Evolutionary conservation across 177 flowering plant genomes (phyloP).

Genomic region (Vitis hybrid): DNA sequence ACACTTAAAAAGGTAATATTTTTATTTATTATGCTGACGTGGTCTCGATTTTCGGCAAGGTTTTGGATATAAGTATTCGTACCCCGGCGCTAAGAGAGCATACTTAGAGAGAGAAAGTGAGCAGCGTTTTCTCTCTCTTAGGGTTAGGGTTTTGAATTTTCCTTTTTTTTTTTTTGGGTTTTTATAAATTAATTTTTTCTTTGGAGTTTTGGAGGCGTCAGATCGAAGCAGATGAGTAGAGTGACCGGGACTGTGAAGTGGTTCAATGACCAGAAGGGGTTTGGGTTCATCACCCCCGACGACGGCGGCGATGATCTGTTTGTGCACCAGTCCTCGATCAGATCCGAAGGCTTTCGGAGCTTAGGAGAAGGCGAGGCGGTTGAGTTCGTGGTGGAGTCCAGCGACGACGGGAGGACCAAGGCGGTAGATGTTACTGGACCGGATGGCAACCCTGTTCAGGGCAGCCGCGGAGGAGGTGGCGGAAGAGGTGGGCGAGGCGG

Average conservation of each 20-base stretch:
- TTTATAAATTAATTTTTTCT: background rate
- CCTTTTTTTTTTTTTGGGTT: background rate
- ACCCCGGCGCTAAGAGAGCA: background rate
- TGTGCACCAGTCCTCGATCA: constrained; percentile 85
- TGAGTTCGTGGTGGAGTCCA: constrained; percentile 52
- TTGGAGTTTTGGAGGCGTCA: background rate
- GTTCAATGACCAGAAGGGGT: constrained; percentile 80
- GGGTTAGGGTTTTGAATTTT: constrained; percentile 3
- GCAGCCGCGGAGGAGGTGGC: constrained; percentile 30
- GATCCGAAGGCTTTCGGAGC: constrained; percentile 67
- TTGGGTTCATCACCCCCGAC: constrained; percentile 80
- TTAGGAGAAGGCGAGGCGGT: constrained; percentile 71
- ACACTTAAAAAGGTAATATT: background rate
- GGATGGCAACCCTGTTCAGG: constrained; percentile 38
- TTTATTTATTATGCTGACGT: background rate
- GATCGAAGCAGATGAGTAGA: constrained; percentile 21
- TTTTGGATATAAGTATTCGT: background rate
- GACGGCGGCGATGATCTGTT: constrained; percentile 83
- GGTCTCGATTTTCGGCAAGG: background rate
- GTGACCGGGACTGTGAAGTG: constrained; percentile 67
- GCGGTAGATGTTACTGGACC: constrained; percentile 79
- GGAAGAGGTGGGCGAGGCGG: constrained; percentile 28
- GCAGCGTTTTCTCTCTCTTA: background rate
- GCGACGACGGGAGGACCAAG: constrained; percentile 50
- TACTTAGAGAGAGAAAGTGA: constrained; percentile 1